Evolutionary conservation across 257 asterid species (phyloP).

Genomic region (Nicotiana attenuata): DNA sequence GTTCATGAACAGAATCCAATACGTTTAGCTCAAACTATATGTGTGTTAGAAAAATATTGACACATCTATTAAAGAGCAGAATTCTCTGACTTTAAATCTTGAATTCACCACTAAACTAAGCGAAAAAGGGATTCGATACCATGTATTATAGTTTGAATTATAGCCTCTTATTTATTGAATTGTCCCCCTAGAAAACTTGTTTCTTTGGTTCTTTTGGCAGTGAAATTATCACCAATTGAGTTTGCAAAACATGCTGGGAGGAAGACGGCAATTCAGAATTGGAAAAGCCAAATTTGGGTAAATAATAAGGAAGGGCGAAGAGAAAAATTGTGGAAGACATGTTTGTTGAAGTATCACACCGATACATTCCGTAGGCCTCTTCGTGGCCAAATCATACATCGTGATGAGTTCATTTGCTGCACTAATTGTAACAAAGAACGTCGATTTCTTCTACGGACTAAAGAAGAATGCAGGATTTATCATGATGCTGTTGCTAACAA

Average conservation of each 20-base stretch:
- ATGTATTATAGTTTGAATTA: too few species aligned
- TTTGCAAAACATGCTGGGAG: conserved; percentile 37
- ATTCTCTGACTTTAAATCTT: too few species aligned
- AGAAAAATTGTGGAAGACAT: conserved; percentile 18
- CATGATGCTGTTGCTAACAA: conserved; percentile 25
- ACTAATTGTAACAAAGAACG: conserved; percentile 32
- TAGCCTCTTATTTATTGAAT: neutral
- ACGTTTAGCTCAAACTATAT: neutral
- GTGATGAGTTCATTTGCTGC: conserved; percentile 39
- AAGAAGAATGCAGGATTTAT: conserved; percentile 24
- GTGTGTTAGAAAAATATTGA: too few species aligned
- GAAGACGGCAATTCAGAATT: conserved; percentile 18
- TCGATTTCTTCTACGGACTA: conserved; percentile 22
- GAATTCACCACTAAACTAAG: too few species aligned
- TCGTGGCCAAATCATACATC: conserved; percentile 28
- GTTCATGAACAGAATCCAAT: neutral
- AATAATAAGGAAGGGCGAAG: conserved; percentile 21
- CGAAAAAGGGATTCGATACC: too few species aligned
- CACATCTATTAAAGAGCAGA: too few species aligned
- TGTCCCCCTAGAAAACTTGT: neutral
- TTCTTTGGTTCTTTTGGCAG: neutral
- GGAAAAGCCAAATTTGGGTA: conserved; percentile 47
- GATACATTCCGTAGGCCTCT: conserved; percentile 26
- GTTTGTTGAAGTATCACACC: conserved; percentile 28
- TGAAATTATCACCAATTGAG: conserved; percentile 27